Base-by-base conservation (phyloP, 768 basidiomycete species). In the Mycena rosella region DNA sequence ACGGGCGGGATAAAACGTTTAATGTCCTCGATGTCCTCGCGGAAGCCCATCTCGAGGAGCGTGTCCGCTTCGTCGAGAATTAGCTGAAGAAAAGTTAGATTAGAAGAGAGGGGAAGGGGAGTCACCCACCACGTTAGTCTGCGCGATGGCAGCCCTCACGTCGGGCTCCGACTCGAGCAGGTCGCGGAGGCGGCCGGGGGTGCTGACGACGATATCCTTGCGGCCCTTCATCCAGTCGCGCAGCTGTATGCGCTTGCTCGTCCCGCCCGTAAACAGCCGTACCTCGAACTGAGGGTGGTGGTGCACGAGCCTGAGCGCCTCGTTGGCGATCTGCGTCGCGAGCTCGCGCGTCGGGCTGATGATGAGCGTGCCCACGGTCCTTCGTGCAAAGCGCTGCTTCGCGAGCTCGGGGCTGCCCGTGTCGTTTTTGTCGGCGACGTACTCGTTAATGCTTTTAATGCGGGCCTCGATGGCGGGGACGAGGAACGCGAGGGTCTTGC, bases 31-130 rank as follows among this genome's bases (percentile, higher is more conserved):
- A 98, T 89, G 73, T 97, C 96, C 26, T 90, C 87, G 5, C 92
- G 87, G 87, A 97, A 98, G 71, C 96, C 96, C 91, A 96, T 92
- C 63, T 96, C 94, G 14, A 98, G 83, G 15, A 97, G 84, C 0
- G 92, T 94, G 74, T 99, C 96, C 14, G 95, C 94, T 77, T 98
- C 95, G 74, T 99, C 98, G 63, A 99, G 83, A 65, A 99, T 86
- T 58, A 99, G 86, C 93, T 95, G 69, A 57, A 68, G 15, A 22
- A 34, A 32, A 4, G 24, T 58, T 45, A 63, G n/a, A 64, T 71
- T 32, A 67, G 61, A n/a, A 40, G 67, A 38, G 24, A 40, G 63
- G 38, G 22, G 32, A 29, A 20, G 47, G 52, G 52, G 38, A 38
- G 27, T 58, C 14, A 81, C 90, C 48, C 71, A 93, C 93, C 71